These are phyloP conservation scores for Lentinula aciculospora DNA, from an alignment of 768 basidiomycete genomes.

Conservation along the genomic window DNA sequence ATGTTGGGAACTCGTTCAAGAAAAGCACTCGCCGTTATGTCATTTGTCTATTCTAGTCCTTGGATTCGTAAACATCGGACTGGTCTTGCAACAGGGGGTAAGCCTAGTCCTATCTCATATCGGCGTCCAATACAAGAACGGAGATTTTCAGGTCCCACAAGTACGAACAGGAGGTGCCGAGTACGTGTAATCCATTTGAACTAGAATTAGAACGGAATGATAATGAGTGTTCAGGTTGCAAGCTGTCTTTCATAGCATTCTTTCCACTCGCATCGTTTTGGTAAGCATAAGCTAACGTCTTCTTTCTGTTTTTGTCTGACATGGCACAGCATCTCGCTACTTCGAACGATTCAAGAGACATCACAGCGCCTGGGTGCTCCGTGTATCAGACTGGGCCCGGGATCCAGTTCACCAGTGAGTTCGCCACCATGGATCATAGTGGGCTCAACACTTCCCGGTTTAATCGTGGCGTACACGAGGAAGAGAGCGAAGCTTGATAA, in stretches of 20 bases:
- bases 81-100: slow-evolving; percentile 13
- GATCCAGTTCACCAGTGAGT: neutral
- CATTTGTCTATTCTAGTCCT: slow-evolving; percentile 6
- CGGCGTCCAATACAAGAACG: neutral
- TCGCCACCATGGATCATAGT: neutral
- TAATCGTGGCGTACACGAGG: neutral
- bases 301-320: too few species aligned
- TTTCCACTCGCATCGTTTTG: slow-evolving; percentile 15
- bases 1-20: neutral
- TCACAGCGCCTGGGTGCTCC: slow-evolving; percentile 2
- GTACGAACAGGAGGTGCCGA: slow-evolving; percentile 14
- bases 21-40: neutral
- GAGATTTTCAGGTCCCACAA: slow-evolving; percentile 8
- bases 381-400: slow-evolving; percentile 3
- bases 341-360: slow-evolving; percentile 2
- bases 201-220: neutral
- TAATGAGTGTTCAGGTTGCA: slow-evolving; percentile 9
- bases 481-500: too few species aligned
- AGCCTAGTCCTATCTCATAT: neutral
- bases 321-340: slow-evolving; percentile 1
- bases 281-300: neutral
- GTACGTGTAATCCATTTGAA: slow-evolving; percentile 5
- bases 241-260: slow-evolving; percentile 16
- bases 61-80: slow-evolving; percentile 14
- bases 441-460: neutral